Evolutionary conservation across 805 yeast genomes (phyloP), one percentile per base, ranked within the genome.

Genomic region (Starmera pachycereana): DNA sequence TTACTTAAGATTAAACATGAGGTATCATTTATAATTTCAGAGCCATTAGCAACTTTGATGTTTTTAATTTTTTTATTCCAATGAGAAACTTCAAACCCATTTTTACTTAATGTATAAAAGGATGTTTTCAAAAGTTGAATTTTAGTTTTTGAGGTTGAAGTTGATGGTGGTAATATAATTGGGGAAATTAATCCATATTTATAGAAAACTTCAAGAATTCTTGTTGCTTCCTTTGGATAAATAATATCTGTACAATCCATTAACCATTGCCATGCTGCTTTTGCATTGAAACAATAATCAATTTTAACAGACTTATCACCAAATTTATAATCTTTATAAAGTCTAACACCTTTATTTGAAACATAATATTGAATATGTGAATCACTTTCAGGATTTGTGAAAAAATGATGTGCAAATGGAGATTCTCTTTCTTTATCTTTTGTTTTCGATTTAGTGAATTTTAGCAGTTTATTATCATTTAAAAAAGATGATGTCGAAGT

Each of bases 381-480:
- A 47, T 83, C 90, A 0, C 94, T 82, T 53, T 83, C 94, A 0
- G 97, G 97, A 51, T 89, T 89, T 4, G 90, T 78, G 62, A 87
- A 87, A 52, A 73, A 85, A 33, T 73, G 69, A 51, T 85, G 95
- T 40, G 76, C 73, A 47, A 81, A 78, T 0, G 95, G 95, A 6
- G 85, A 77, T 6, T 43, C 48, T 39, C 68, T 52, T 6, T 35
- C 22, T 33, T 49, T 47, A 16, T 52, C 46, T 11, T 45, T 40
- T 2, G 39, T 33, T 27, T 6, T 22, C 2, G 25, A 18, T 8
- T 14, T 25, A 18, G 32, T 25, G 31, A 29, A 9, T 16, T 14
- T 8, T 10, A 29, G 32, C 7, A 32, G 4, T 28, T 33, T 29
- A 22, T 22, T 22, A 22, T 22, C 27, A 22, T 22, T 22, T 22